Evolutionary conservation across 495 filamentous ascomycete genomes (phyloP).

Genomic region (Cercophora samala): DNA sequence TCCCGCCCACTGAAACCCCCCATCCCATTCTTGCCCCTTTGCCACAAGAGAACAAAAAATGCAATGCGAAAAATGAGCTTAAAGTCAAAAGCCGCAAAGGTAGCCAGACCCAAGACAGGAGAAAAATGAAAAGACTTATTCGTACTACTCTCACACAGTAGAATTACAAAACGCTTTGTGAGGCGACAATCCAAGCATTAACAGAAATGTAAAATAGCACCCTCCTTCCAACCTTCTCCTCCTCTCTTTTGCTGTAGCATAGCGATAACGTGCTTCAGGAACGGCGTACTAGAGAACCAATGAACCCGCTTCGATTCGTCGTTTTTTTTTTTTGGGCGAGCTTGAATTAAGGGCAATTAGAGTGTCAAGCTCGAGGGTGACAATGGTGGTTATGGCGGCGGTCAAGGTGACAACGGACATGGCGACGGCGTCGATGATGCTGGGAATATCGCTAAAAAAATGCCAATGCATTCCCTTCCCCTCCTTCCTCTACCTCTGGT

Average conservation of each 20-base stretch:
- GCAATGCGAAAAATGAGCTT: not conserved
- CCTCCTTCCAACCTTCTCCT: not conserved
- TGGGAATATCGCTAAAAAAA: too few relatives aligned
- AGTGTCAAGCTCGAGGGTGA: not conserved
- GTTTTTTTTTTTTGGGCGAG: not conserved
- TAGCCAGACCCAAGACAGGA: not conserved
- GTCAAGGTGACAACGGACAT: not conserved
- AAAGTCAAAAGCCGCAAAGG: not conserved
- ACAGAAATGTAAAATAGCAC: not conserved
- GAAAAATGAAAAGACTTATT: slow-evolving; percentile 10
- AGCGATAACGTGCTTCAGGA: not conserved
- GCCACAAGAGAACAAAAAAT: not conserved
- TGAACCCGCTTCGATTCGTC: not conserved
- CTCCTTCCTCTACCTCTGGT: too few relatives aligned
- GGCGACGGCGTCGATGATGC: too few relatives aligned
- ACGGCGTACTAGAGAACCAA: not conserved
- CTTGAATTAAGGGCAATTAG: not conserved
- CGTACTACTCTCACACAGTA: not conserved
- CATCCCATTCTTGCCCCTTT: not conserved
- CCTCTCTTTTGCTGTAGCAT: not conserved
- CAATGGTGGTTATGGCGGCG: not conserved
- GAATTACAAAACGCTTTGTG: slow-evolving; percentile 7
- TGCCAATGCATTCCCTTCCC: too few relatives aligned
- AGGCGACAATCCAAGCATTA: not conserved
- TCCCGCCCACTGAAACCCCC: not conserved